A percentile compares a stretch with the other conserved stretches of the same genome.
Evolutionary conservation across 768 basidiomycete species (phyloP).

Genomic region (Podaxis sp.): DNA sequence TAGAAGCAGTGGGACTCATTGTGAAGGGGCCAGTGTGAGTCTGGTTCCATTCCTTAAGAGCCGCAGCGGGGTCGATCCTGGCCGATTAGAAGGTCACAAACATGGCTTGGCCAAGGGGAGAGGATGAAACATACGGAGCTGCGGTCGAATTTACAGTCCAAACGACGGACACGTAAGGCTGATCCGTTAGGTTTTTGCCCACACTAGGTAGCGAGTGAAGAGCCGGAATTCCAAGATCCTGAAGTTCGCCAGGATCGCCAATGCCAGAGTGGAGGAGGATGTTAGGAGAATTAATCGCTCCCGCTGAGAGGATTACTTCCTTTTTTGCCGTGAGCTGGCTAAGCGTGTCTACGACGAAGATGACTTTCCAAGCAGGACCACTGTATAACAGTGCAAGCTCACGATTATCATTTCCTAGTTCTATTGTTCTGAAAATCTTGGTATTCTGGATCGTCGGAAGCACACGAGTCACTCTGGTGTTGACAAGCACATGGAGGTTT

Average conservation of each 20-base stretch:
- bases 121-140: conserved; percentile 17
- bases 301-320: conserved; percentile 46
- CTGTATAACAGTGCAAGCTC: background rate
- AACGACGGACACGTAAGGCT: conserved; percentile 16
- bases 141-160: conserved; percentile 26
- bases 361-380: background rate
- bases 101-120: background rate
- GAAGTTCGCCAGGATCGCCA: conserved; percentile 20
- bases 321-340: conserved; percentile 31
- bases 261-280: conserved; percentile 31
- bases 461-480: conserved; percentile 17
- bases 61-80: conserved; percentile 1
- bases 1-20: conserved; percentile 10
- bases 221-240: conserved; percentile 18
- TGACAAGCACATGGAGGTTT: conserved; percentile 23
- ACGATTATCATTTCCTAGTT: conserved; percentile 11
- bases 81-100: background rate
- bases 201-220: conserved; percentile 23
- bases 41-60: conserved; percentile 15
- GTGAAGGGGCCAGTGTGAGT: conserved; percentile 20
- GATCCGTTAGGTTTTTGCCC: conserved; percentile 26
- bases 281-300: conserved; percentile 28
- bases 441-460: background rate
- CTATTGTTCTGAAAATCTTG: conserved; percentile 9
- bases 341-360: background rate